Evolutionary conservation across 129 eudicot species (phyloP).

Genomic region (carrot (Daucus carota)): DNA sequence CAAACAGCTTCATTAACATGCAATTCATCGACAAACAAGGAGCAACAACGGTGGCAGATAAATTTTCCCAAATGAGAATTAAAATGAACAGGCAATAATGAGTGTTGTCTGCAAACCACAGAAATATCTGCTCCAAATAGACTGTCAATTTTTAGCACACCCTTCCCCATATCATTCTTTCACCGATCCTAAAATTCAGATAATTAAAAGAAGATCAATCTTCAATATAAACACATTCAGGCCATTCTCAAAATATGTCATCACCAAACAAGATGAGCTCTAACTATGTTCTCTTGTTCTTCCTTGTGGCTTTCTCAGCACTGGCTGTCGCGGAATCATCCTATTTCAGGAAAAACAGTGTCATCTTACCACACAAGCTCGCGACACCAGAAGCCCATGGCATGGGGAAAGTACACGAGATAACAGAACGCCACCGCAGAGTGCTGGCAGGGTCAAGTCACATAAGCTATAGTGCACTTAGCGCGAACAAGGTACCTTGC

Average conservation of each 20-base stretch:
- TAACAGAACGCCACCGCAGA: neutral
- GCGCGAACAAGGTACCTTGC: constrained; percentile 1
- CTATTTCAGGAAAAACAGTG: neutral
- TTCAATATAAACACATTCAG: neutral
- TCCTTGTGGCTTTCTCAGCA: neutral
- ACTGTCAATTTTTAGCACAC: neutral
- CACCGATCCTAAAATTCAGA: neutral
- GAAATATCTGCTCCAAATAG: constrained; percentile 2
- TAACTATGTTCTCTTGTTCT: neutral
- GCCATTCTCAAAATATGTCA: neutral
- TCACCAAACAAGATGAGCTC: neutral
- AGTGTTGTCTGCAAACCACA: neutral
- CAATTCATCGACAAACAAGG: neutral
- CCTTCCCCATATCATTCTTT: neutral
- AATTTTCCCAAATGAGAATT: neutral
- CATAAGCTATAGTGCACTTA: constrained; percentile 9
- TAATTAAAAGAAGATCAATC: neutral
- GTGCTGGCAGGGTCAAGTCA: neutral
- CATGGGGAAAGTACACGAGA: neutral
- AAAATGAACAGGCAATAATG: neutral
- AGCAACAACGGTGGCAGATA: neutral
- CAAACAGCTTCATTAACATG: neutral
- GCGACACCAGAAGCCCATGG: neutral
- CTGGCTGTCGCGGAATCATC: neutral
- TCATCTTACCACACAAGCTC: neutral